Base-by-base conservation (phyloP, 176 grass and related monocot genomes). In the Cocos nucifera region DNA sequence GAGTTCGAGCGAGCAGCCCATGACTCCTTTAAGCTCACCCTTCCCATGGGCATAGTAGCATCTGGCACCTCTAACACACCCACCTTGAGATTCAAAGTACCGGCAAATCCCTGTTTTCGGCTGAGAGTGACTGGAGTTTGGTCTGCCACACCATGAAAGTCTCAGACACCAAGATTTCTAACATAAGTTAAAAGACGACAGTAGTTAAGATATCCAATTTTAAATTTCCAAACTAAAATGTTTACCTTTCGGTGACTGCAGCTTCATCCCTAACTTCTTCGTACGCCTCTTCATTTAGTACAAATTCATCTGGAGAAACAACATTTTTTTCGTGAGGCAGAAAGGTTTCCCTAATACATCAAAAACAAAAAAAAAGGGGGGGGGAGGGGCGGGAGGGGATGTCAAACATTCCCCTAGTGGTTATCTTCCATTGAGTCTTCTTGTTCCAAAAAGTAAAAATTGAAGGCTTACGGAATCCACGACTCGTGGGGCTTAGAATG, bases 401-500 rank as follows among this genome's bases (percentile, higher is more conserved):
- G 35, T 44, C 2, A 44, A 44, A 44, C 12, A 44, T 44, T 44
- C 35, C 35, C 35, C 1, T 44, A 3, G 35, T 14, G 7, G 9
- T 12, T 12, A 44, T 44, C 35, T 14, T 44, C 35, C 0, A 44
- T 44, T 44, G 9, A 10, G 35, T 44, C 35, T 6, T 12, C 8
- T 2, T 44, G 2, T 44, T 44, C 8, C 2, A 44, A 12, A 14
- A 44, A 14, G 35, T 44, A 14, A 44, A 44, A 44, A 44, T 44
- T 44, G 10, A 14, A 44, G 26, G 69, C 78, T 82, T 78, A 82
- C 83, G 49, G 58, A 66, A 26, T 53, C 68, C 65, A 3, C 59
- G 65, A 58, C 70, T 81, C 30, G 78, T 52, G 22, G 83, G 69
- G 56, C 69, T 86, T 48, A 86, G 83, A 71, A 78, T 44, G 57